phyloP scores from a whole-genome alignment of 1,139 yeast species.

The Yamadazyma epiphylla region DNA sequence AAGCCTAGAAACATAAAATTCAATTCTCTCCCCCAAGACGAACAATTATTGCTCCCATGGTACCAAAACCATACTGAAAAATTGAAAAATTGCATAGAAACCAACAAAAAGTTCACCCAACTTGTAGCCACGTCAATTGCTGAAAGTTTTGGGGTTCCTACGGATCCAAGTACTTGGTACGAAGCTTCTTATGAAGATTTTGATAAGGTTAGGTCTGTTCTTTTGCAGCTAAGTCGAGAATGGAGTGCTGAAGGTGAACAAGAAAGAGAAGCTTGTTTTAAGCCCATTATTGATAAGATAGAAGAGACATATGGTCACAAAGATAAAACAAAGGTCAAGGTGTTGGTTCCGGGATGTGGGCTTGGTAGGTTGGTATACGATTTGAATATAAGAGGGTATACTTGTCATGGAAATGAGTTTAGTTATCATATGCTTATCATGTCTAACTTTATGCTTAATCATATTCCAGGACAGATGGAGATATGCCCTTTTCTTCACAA shows the following conservation, averaged over 20 bases:
- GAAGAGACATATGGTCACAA: slow-evolving; percentile 44
- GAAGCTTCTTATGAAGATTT: slow-evolving; percentile 42
- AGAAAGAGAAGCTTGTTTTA: slow-evolving; percentile 51
- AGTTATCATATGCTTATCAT: slow-evolving; percentile 77
- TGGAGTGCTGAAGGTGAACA: slow-evolving; percentile 63
- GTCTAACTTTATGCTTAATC: slow-evolving; percentile 62
- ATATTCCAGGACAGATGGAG: slow-evolving; percentile 34
- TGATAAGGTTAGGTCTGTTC: slow-evolving; percentile 59
- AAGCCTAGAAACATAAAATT: slow-evolving; percentile 31
- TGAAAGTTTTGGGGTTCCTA: slow-evolving; percentile 50
- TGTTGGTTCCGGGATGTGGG: slow-evolving; percentile 83
- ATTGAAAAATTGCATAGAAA: slow-evolving; percentile 42
- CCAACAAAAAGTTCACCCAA: slow-evolving; percentile 47
- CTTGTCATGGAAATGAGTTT: slow-evolving; percentile 82
- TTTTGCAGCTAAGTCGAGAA: slow-evolving; percentile 68
- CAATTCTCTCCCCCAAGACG: slow-evolving; percentile 32
- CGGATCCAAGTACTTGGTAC: slow-evolving; percentile 43
- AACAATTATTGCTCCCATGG: slow-evolving; percentile 49
- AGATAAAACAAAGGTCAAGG: slow-evolving; percentile 29
- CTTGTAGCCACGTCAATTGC: slow-evolving; percentile 47
- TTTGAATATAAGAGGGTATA: slow-evolving; percentile 61
- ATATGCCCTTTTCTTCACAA: slow-evolving; percentile 56
- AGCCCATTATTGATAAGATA: slow-evolving; percentile 43
- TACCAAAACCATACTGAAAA: slow-evolving; percentile 42
- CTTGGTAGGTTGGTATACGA: slow-evolving; percentile 77